Base-by-base conservation (phyloP, 2,329 filamentous ascomycete species). In the Trichoderma afroharzianum region DNA sequence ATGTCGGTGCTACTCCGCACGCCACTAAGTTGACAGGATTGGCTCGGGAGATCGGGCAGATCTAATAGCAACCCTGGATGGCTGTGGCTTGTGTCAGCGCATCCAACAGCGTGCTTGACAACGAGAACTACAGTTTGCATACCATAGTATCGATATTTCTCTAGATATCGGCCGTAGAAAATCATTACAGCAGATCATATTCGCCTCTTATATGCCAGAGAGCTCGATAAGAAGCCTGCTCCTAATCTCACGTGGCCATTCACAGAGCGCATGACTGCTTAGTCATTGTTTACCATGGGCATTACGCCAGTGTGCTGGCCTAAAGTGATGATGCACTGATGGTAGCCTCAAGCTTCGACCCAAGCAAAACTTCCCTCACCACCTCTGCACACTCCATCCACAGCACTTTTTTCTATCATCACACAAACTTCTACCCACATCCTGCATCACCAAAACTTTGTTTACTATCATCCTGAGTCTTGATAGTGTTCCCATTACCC, bases 261-360 rank as follows among this genome's bases (percentile, higher is more conserved):
- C n/a, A 24, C 67, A 61, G 57, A 55, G 28, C 43, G 58, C 39
- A 39, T 43, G 63, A 39, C 15, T 69, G 67, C 67, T 69, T 69
- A 69, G 67, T 69, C 67, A 69, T 62, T 69, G 57, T 69, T 69
- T 53, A 62, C 55, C 24, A 11, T 64, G 62, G 18, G 26, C 66
- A 58, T 69, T 61, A 69, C 67, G 67, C 59, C 57, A 50, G 67
- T 21, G 55, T 33, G 67, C 21, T 69, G 67, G 67, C 67, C 67
- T 69, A 61, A 69, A 61, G 28, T 69, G 67, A 68, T 68, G 57
- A 69, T 69, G 67, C 67, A 62, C 67, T 53, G 67, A 62, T 36
- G 55, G 67, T 30, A 69, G 67, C 67, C 67, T 69, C 67, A 62
- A 50, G 67, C 57, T 32, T 62, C 30, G 5, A 58, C 63, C 63